phyloP scores from a whole-genome alignment of 352 stramenopile species.

The Blastocystis sp. region DNA sequence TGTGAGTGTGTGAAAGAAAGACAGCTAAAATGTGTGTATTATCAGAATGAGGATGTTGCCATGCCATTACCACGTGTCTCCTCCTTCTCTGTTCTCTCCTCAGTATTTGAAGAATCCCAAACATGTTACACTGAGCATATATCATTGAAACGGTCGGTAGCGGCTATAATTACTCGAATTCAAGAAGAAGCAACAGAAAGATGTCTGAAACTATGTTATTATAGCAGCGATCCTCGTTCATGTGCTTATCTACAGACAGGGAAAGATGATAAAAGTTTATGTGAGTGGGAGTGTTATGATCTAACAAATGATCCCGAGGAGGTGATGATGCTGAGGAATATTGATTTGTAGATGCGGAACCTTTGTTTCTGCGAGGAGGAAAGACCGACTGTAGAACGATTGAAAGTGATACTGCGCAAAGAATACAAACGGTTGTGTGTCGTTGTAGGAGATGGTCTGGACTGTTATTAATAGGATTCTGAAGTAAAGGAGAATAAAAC shows the following conservation, averaged over 20 bases:
- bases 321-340: not conserved
- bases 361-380: not conserved
- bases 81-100: not conserved
- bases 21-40: not conserved
- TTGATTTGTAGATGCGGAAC: not conserved
- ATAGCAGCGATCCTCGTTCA: conserved; percentile 26
- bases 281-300: conserved; percentile 39
- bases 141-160: not conserved
- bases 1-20: not conserved
- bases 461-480: not conserved
- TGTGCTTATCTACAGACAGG: not conserved
- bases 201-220: conserved; percentile 42
- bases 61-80: not conserved
- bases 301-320: not conserved
- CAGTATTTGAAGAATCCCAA: not conserved
- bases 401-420: not conserved
- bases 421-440: not conserved
- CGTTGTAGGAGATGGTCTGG: not conserved
- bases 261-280: not conserved
- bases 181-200: not conserved
- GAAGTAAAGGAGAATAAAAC: not conserved
- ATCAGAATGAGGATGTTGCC: conserved; percentile 29
- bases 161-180: not conserved
- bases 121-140: not conserved
- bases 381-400: not conserved